A percentile compares a stretch with the other conserved stretches of the same genome.
Evolutionary conservation across 176 grass and related monocot genomes (phyloP).

Genomic region (Thinopyrum elongatum): DNA sequence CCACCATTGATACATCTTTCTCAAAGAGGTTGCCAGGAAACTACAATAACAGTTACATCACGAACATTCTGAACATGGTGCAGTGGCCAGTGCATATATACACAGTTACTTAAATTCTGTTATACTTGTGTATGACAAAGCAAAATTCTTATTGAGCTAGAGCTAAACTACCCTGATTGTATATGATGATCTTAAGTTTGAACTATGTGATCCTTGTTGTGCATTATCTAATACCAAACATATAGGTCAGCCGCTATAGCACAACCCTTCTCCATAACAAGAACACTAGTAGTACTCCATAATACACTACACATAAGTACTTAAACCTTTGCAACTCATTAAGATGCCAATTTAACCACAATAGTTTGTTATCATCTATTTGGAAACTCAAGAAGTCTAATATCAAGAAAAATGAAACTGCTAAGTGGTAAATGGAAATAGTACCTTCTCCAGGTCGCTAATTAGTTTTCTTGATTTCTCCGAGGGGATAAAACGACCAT

Average conservation of each 20-base stretch:
- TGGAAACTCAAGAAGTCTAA: background rate
- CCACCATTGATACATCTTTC: background rate
- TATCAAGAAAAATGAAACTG: background rate
- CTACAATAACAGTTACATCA: background rate
- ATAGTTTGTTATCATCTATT: background rate
- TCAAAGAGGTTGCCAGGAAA: background rate
- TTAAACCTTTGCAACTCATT: background rate
- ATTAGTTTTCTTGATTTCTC: constrained; percentile 52
- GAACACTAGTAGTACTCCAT: background rate
- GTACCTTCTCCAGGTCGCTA: constrained; percentile 68
- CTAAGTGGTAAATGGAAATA: background rate
- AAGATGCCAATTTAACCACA: background rate
- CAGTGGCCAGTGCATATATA: background rate
- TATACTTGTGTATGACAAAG: background rate
- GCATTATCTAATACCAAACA: background rate
- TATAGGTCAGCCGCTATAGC: background rate
- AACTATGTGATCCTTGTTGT: background rate
- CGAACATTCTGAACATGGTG: background rate
- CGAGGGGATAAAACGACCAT: constrained; percentile 60
- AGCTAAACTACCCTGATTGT: background rate
- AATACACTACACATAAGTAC: background rate
- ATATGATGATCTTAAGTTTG: background rate
- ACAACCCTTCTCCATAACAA: background rate
- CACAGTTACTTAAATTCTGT: background rate
- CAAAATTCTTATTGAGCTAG: too few relatives aligned